Evolutionary conservation across 1,284 basidiomycete species (phyloP).

Genomic region (Salmacisia buchloeana): DNA sequence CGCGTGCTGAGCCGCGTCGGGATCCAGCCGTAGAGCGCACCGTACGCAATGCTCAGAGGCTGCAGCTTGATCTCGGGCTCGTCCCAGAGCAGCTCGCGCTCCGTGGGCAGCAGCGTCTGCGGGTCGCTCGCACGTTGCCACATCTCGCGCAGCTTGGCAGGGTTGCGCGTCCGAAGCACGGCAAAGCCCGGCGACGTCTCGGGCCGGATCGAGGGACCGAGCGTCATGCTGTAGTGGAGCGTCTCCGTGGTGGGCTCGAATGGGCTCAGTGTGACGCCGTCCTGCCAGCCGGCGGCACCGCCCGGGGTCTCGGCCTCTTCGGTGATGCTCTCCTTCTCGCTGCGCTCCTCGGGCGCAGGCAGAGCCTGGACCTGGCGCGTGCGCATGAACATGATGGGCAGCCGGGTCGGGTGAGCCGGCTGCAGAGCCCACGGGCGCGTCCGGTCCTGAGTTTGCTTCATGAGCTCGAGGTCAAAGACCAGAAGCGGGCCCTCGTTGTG

Average conservation of each 20-base stretch:
- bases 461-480: constrained; percentile 22
- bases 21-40: background rate
- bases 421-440: constrained; percentile 27
- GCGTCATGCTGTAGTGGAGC: background rate
- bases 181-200: background rate
- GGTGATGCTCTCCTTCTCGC: background rate
- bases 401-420: constrained; percentile 19
- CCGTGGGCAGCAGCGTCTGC: background rate
- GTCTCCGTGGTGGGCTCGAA: background rate
- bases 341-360: background rate
- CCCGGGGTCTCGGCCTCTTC: background rate
- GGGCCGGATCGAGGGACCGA: background rate
- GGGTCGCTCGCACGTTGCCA: background rate
- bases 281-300: background rate
- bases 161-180: background rate
- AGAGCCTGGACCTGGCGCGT: constrained; percentile 3
- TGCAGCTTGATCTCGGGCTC: background rate
- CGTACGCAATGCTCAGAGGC: background rate
- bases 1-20: constrained; percentile 36
- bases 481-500: constrained; percentile 26
- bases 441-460: constrained; percentile 24
- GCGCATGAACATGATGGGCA: constrained; percentile 4
- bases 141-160: background rate
- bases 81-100: background rate
- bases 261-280: background rate